phyloP scores from a whole-genome alignment of 129 eudicot genomes.

The Flaveria linearis region DNA sequence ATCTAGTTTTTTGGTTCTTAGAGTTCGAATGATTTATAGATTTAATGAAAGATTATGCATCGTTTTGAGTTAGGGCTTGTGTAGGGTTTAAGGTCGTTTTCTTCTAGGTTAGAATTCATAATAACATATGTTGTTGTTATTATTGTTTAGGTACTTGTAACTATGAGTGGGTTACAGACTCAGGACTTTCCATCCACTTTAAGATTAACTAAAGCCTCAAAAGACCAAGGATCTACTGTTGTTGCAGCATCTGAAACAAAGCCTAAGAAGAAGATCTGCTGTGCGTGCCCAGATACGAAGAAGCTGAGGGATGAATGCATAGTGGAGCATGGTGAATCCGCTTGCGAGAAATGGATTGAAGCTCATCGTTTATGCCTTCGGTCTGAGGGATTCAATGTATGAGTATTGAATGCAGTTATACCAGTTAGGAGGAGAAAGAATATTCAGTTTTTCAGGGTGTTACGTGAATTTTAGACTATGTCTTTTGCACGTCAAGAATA shows the following conservation, averaged over 20 bases:
- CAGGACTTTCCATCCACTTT: slow-evolving; percentile 45
- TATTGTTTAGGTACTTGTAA: slow-evolving; percentile 25
- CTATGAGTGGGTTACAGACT: slow-evolving; percentile 55
- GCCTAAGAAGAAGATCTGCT: slow-evolving; percentile 97
- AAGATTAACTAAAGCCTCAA: slow-evolving; percentile 40
- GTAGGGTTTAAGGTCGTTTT: neutral
- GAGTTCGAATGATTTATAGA: neutral
- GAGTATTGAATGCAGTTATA: slow-evolving; percentile 12
- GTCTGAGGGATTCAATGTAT: slow-evolving; percentile 86
- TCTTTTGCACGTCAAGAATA: slow-evolving; percentile 23
- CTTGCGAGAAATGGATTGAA: slow-evolving; percentile 91
- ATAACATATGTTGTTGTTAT: neutral
- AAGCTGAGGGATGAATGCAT: slow-evolving; percentile 91
- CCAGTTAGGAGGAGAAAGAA: neutral
- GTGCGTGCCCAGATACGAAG: slow-evolving; percentile 96
- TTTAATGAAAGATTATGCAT: neutral
- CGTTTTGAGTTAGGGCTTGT: neutral
- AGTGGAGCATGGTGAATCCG: slow-evolving; percentile 84
- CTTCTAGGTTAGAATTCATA: neutral
- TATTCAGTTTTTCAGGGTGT: slow-evolving; percentile 23
- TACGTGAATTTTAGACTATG: slow-evolving; percentile 1
- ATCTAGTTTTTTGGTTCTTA: too few relatives aligned
- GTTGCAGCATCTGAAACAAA: slow-evolving; percentile 48
- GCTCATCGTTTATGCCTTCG: slow-evolving; percentile 89
- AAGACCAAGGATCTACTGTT: slow-evolving; percentile 40